phyloP scores from a whole-genome alignment of 2,329 filamentous ascomycete genomes.

The Helicocarpus griseus region DNA sequence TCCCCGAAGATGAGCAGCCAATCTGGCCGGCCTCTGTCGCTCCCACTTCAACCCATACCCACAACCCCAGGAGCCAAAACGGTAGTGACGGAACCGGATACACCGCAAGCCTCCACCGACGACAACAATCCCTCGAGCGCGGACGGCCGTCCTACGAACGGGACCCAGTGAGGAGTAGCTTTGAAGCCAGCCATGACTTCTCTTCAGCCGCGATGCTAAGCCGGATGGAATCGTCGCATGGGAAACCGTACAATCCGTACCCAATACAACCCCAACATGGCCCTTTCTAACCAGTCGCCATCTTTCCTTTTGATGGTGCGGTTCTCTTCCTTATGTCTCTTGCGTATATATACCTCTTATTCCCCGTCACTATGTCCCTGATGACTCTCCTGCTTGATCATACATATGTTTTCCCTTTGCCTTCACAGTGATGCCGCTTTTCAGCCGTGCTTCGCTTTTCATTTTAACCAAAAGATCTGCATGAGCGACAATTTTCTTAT shows the following conservation, averaged over 20 bases:
- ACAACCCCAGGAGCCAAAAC: conserved; percentile 76
- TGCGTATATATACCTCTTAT: conserved; percentile 20
- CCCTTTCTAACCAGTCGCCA: not conserved
- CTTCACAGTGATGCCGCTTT: conserved; percentile 17
- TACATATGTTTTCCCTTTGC: conserved; percentile 7
- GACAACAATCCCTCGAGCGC: conserved; percentile 51
- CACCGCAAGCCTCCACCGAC: conserved; percentile 48
- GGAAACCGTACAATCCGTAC: not conserved
- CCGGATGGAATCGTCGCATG: conserved; percentile 30
- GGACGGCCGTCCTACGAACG: conserved; percentile 56
- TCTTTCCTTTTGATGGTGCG: not conserved
- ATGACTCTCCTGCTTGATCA: not conserved
- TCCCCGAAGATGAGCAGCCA: conserved; percentile 80
- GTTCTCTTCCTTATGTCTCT: not conserved
- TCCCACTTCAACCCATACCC: conserved; percentile 62
- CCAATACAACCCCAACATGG: not conserved
- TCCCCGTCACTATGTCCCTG: conserved; percentile 8
- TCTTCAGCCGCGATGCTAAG: conserved; percentile 79
- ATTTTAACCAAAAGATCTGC: conserved; percentile 35
- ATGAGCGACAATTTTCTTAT: conserved; percentile 36
- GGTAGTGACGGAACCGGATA: conserved; percentile 92
- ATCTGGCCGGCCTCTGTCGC: conserved; percentile 84
- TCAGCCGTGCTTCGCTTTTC: not conserved
- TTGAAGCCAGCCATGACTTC: conserved; percentile 81
- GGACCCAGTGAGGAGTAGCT: conserved; percentile 74